Conservation (phyloP, 176 grass and related monocot species). For the Saccharum spontaneum region DNA sequence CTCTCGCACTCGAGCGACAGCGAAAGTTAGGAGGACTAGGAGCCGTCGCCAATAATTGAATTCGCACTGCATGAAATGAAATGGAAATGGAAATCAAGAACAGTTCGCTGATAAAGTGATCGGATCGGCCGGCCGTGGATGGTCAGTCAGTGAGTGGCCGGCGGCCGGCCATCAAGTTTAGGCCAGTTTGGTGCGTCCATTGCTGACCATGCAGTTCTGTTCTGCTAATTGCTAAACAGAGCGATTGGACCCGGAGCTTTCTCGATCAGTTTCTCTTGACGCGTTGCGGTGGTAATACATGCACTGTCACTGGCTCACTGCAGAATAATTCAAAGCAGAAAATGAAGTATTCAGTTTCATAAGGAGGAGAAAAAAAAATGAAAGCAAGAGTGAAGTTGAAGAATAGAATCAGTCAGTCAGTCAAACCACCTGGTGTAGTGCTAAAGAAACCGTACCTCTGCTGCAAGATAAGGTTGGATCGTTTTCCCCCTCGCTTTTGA, state of each 20-base stretch:
- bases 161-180: background rate
- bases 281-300: background rate
- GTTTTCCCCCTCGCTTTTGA: slow-evolving; percentile 18
- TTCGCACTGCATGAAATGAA: background rate
- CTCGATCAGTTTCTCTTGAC: background rate
- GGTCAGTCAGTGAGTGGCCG: background rate
- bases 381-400: background rate
- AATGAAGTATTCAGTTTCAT: background rate
- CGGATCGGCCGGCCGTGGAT: background rate
- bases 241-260: background rate
- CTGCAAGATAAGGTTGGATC: slow-evolving; percentile 24
- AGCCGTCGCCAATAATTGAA: slow-evolving; percentile 24
- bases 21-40: slow-evolving; percentile 8
- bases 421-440: slow-evolving; percentile 45
- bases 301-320: background rate
- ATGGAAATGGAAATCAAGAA: background rate
- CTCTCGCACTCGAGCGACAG: slow-evolving; percentile 29
- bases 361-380: background rate
- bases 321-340: background rate
- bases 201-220: background rate
- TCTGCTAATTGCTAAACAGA: too few relatives aligned
- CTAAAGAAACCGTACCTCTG: too few relatives aligned
- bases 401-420: slow-evolving; percentile 13
- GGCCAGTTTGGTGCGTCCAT: background rate
- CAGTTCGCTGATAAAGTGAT: background rate